Percentiles rank a stretch among this genome's conserved stretches.
Conservation (phyloP, 495 filamentous ascomycete genomes). For the Aspergillus ostianus region DNA sequence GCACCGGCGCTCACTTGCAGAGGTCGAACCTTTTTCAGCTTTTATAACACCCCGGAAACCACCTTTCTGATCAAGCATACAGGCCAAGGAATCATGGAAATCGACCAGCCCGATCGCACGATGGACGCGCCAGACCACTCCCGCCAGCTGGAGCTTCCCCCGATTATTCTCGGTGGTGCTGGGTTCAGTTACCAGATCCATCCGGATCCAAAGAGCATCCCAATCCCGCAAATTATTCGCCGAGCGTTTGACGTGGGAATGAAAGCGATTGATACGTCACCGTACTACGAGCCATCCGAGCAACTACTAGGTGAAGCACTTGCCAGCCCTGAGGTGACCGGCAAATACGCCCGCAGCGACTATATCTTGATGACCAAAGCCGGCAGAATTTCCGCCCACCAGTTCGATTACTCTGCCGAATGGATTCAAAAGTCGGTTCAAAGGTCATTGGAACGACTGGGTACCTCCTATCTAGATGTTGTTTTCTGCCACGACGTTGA, state of each 20-base stretch:
- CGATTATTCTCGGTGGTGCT: slow-evolving; percentile 73
- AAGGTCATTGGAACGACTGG: slow-evolving; percentile 30
- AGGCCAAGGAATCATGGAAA: background rate
- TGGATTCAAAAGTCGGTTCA: background rate
- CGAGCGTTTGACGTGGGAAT: slow-evolving; percentile 69
- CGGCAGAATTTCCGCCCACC: slow-evolving; percentile 47
- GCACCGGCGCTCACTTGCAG: background rate
- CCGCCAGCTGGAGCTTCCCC: slow-evolving; percentile 14
- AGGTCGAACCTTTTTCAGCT: background rate
- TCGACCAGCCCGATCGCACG: background rate
- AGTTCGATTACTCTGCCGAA: slow-evolving; percentile 60
- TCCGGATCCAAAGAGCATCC: slow-evolving; percentile 61
- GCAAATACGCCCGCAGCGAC: slow-evolving; percentile 45
- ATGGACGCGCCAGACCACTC: background rate
- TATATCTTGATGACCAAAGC: slow-evolving; percentile 63
- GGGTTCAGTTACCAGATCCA: slow-evolving; percentile 88
- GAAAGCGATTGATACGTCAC: slow-evolving; percentile 81
- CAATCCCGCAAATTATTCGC: slow-evolving; percentile 67
- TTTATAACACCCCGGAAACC: background rate
- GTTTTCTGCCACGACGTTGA: slow-evolving; percentile 68
- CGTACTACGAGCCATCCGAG: slow-evolving; percentile 90
- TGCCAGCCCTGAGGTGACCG: slow-evolving; percentile 46
- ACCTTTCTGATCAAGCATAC: background rate
- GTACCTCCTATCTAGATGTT: slow-evolving; percentile 57
- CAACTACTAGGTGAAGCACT: slow-evolving; percentile 73